A percentile compares a stretch with the other conserved stretches of the same genome.
Evolutionary conservation across 768 basidiomycete genomes (phyloP).

Genomic region (Xerocomellus intermedius): DNA sequence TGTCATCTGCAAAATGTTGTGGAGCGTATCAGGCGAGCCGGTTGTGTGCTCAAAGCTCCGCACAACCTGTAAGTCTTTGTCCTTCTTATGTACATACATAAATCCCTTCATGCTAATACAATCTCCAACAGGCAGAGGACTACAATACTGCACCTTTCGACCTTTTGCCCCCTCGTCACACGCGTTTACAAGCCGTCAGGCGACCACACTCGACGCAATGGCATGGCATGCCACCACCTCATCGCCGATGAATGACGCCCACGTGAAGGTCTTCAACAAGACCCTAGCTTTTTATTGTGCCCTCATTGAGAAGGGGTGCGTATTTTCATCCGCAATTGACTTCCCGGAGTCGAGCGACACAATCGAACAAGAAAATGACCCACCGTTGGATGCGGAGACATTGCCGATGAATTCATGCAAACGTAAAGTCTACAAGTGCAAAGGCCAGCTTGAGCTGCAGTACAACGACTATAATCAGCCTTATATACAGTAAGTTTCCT

Average conservation of each 20-base stretch:
- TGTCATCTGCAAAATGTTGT: neutral
- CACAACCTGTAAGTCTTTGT: neutral
- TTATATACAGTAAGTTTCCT: neutral
- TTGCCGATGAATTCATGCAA: neutral
- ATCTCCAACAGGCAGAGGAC: neutral
- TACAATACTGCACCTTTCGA: neutral
- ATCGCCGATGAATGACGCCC: neutral
- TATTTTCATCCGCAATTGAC: neutral
- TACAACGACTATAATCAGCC: neutral
- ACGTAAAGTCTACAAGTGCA: neutral
- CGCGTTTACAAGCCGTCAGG: neutral
- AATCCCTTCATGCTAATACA: no score
- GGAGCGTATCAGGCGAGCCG: neutral
- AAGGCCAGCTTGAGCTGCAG: neutral
- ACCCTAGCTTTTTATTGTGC: neutral
- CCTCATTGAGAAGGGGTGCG: neutral
- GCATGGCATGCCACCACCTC: neutral
- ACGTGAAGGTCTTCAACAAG: conserved; percentile 1
- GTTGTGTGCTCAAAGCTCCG: neutral
- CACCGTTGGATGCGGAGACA: neutral
- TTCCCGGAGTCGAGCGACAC: neutral
- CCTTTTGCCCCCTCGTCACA: rapidly evolving
- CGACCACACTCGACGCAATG: neutral
- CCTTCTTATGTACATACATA: no score
- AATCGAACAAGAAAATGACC: neutral